Base-by-base conservation (phyloP, 148 eudicot genomes). In the Rhododendron vialii region DNA sequence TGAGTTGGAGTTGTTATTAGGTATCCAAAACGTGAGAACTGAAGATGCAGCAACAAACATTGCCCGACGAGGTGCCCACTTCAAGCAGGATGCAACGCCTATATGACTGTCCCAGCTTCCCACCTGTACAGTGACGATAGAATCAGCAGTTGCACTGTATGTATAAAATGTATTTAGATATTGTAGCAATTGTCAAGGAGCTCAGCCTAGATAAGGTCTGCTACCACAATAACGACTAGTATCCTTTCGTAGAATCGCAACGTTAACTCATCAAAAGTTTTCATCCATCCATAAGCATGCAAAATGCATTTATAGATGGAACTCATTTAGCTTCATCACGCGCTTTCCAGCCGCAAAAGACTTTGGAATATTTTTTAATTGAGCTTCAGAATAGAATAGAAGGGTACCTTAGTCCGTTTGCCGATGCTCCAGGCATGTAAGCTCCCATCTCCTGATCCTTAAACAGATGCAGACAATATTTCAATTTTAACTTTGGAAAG, bases 31-130 rank as follows among this genome's bases (percentile, higher is more conserved):
- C 0, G 99, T 95, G 48, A 97, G 96, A 74, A 93, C 98, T 1
- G 94, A 92, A 20, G 98, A 92, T 61, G 99, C 98, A 88, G 98
- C 99, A n/a, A 88, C 99, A 83, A 97, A 94, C 99, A 97, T 94
- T 11, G 89, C 95, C 78, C 98, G 84, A 0, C 98, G 96, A 47
- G 99, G 98, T 6, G 99, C 99, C 99, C 99, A 97, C 88, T 92
- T 97, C 86, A 97, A 84, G 91, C 98, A 95, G 1, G 98, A 91
- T 10, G 93, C 91, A 35, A 92, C 92, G 8, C 98, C 99, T 55
- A 97, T 94, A 89, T 94, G 88, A 91, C 96, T 95, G 87, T 90
- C 96, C 95, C 94, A 94, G 38, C 90, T 79, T 18, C 93, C 95
- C 38, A 97, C 93, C 99, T 97, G 91, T 53, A 51, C n/a, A 59